Conservation (phyloP, 805 yeast genomes). For the Metschnikowia vanudenii region DNA sequence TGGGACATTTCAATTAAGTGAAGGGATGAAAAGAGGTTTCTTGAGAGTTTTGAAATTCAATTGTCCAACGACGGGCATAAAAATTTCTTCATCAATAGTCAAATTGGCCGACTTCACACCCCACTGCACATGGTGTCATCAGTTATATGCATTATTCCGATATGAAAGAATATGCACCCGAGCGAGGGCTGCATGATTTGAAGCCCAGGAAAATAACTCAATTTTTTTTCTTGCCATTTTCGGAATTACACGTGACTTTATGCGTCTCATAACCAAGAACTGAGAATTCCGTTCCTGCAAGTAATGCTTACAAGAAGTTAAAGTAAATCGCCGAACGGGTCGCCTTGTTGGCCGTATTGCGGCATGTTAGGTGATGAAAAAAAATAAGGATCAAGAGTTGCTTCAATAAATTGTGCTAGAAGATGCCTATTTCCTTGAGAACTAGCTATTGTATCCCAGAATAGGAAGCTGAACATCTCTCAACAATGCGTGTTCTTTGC, state of each 20-base stretch:
- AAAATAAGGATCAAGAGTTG: too few relatives aligned
- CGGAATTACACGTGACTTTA: constrained; percentile 2
- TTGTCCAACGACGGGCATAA: too few relatives aligned
- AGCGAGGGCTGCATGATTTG: constrained; percentile 1
- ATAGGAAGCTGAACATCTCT: too few relatives aligned
- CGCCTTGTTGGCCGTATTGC: not conserved
- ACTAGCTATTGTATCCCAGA: too few relatives aligned
- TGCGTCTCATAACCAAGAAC: not conserved
- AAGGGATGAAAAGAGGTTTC: too few relatives aligned
- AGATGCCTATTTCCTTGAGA: too few relatives aligned
- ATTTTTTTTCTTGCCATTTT: constrained; percentile 6
- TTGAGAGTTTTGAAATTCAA: too few relatives aligned
- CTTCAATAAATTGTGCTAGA: too few relatives aligned
- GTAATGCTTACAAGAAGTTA: not conserved
- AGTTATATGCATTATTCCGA: not conserved
- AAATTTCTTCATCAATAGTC: not conserved
- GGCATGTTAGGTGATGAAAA: too few relatives aligned
- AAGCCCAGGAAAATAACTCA: constrained; percentile 6
- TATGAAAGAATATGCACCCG: not conserved
- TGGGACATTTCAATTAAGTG: too few relatives aligned
- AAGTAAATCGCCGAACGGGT: too few relatives aligned
- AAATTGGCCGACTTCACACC: not conserved
- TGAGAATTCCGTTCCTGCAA: not conserved
- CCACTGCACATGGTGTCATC: not conserved
- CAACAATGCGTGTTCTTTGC: too few relatives aligned